Conservation (phyloP, 352 stramenopile species). For the Phytophthora ohioensis region DNA sequence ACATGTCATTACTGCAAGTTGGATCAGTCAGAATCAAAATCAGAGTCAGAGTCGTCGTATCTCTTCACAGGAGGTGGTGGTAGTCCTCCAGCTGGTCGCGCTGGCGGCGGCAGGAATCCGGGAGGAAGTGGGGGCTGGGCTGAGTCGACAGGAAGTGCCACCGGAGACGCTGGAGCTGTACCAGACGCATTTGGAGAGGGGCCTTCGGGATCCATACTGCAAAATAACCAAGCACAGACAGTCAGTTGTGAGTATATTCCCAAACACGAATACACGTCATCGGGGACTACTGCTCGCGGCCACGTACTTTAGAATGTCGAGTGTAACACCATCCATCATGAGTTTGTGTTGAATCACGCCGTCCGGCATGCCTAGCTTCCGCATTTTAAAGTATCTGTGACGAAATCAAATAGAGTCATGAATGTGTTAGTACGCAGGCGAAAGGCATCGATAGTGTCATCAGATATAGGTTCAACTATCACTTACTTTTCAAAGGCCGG, state of each 20-base stretch:
- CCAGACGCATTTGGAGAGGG: conserved; percentile 70
- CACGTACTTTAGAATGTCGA: conserved; percentile 80
- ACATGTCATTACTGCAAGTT: conserved; percentile 15
- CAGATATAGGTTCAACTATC: not conserved
- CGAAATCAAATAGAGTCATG: conserved; percentile 4
- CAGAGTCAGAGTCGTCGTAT: conserved; percentile 54
- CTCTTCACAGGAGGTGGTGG: conserved; percentile 55
- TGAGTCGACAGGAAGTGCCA: conserved; percentile 11
- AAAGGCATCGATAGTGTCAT: not conserved
- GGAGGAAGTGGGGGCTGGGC: conserved; percentile 46
- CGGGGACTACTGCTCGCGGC: not conserved
- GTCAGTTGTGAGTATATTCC: not conserved
- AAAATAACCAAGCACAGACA: conserved; percentile 9
- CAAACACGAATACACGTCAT: not conserved
- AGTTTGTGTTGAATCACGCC: conserved; percentile 85
- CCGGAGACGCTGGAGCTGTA: conserved; percentile 11
- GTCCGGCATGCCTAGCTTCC: conserved; percentile 82
- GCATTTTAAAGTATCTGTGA: conserved; percentile 86
- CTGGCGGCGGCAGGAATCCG: conserved; percentile 38
- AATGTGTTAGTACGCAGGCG: conserved; percentile 5
- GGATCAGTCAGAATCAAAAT: conserved; percentile 69
- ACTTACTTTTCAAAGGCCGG: conserved; percentile 76
- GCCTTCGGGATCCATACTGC: conserved; percentile 82
- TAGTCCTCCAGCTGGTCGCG: conserved; percentile 42
- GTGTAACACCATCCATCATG: conserved; percentile 75